Base-by-base conservation (phyloP, 2,329 filamentous ascomycete species). In the Cladosporium sphaerospermum region DNA sequence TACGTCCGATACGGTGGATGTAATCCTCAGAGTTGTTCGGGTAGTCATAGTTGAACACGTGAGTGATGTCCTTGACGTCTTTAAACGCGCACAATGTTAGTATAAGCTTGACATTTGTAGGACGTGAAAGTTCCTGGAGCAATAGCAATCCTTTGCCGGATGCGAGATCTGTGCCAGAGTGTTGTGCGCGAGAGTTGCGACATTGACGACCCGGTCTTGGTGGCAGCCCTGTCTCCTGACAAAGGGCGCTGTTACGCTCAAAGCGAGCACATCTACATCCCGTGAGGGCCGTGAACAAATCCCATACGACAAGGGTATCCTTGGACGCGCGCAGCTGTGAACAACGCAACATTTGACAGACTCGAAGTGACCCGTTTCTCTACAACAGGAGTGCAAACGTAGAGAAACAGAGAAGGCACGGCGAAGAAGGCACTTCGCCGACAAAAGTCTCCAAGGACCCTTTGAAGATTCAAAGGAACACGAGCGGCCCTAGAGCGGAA, bases 31-130 rank as follows among this genome's bases (percentile, higher is more conserved):
- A 84, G 71, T 85, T 97, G 80, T 97, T 97, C 73, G 92, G 92
- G 76, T 97, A 97, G 74, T 97, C 93, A 88, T 97, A 96, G 85
- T 97, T 97, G 78, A 99, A 83, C 77, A 99, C 93, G 79, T 99
- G 93, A 77, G 93, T 97, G 79, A 99, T 99, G 82, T 99, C 95
- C 78, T 91, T 92, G 80, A 99, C 93, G 87, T 99, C 93, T 97
- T 96, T 71, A 76, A 76, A 78, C 73, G 78, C 73, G 77, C 71
- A 80, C 74, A 82, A 61, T 60, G 64, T 67, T 63, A 67, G 64
- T 66, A 60, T 54, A 51, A 44, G 45, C 40, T 52, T 54, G 54
- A 46, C 55, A 49, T 68, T 67, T 11, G 34, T 74, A 78, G 81
- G 61, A 45, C 41, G 49, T 62, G 67, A 71, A 68, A 73, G 67